Evolutionary conservation across 2,329 filamentous ascomycete genomes (phyloP).

Genomic region (Atkinsonella hypoxylon): DNA sequence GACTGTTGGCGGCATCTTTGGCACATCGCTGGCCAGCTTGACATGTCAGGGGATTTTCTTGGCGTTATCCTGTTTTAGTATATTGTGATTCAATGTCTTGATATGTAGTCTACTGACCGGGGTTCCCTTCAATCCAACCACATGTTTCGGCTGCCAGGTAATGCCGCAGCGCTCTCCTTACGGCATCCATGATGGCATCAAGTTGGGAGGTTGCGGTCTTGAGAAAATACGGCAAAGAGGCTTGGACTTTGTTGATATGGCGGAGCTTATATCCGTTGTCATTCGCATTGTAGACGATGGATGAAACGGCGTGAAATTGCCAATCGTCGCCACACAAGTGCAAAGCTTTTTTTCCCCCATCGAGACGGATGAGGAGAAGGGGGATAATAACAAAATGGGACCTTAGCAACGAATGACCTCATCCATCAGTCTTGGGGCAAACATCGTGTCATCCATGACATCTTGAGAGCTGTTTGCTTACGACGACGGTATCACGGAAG

Average conservation of each 20-base stretch:
- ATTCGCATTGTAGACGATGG: no score
- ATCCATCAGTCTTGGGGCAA: not conserved
- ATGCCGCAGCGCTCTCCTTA: not conserved
- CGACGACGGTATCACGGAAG: not conserved
- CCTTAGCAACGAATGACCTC: no score
- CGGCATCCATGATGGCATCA: not conserved
- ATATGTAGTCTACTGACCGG: constrained; percentile 4
- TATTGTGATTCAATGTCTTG: no score
- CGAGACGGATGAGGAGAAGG: no score
- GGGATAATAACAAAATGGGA: no score
- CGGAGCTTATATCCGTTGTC: no score
- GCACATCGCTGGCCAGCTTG: constrained; percentile 11
- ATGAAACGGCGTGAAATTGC: no score
- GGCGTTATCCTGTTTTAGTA: no score
- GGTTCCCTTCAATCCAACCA: constrained; percentile 12
- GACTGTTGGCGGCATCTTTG: constrained; percentile 7
- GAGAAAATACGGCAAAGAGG: no score
- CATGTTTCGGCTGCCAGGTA: constrained; percentile 7
- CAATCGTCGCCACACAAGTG: no score
- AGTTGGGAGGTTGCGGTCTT: not conserved
- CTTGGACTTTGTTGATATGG: no score
- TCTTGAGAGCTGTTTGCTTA: not conserved
- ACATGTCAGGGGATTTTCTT: constrained; percentile 10
- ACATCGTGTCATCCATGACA: not conserved
- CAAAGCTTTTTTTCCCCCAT: no score